Evolutionary conservation across 2,329 filamentous ascomycete genomes (phyloP).

Genomic region (Colletotrichum costaricense): DNA sequence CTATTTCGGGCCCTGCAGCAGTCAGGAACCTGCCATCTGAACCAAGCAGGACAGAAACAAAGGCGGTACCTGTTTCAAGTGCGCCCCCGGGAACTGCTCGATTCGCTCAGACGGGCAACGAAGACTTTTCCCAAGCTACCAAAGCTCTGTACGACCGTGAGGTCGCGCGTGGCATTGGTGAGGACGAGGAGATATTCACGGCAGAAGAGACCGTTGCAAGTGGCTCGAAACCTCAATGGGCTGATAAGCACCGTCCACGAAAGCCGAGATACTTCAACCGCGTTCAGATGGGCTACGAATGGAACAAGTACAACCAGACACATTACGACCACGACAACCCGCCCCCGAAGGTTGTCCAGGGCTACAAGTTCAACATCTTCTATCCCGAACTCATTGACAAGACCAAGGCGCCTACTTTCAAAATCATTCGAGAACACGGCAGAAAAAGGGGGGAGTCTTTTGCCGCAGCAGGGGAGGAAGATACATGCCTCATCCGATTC

Average conservation of each 20-base stretch:
- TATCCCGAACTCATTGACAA: conserved; percentile 98
- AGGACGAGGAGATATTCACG: conserved; percentile 96
- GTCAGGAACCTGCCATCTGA: conserved; percentile 31
- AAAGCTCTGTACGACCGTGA: conserved; percentile 93
- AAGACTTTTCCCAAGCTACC: conserved; percentile 88
- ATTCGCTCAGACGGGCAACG: conserved; percentile 76
- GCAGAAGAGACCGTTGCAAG: conserved; percentile 84
- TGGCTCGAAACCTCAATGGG: conserved; percentile 78
- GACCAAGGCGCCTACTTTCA: conserved; percentile 92
- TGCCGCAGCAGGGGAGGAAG: conserved; percentile 92
- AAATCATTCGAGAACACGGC: conserved; percentile 93
- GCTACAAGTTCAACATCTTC: conserved; percentile 99
- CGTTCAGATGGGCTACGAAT: conserved; percentile 98
- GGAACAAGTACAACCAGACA: conserved; percentile 99
- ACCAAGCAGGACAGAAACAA: conserved; percentile 41
- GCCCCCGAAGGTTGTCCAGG: conserved; percentile 96
- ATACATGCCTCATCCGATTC: conserved; percentile 96
- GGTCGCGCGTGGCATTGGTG: conserved; percentile 88
- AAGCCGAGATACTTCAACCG: conserved; percentile 98
- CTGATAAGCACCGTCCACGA: conserved; percentile 84
- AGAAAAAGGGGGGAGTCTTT: conserved; percentile 91
- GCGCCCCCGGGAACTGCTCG: conserved; percentile 70
- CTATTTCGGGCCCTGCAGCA: conserved; percentile 43
- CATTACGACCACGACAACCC: conserved; percentile 99
- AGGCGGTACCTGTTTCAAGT: conserved; percentile 23